Conservation (phyloP, 2,329 filamentous ascomycete species). For the Sporothrix sp. region DNA sequence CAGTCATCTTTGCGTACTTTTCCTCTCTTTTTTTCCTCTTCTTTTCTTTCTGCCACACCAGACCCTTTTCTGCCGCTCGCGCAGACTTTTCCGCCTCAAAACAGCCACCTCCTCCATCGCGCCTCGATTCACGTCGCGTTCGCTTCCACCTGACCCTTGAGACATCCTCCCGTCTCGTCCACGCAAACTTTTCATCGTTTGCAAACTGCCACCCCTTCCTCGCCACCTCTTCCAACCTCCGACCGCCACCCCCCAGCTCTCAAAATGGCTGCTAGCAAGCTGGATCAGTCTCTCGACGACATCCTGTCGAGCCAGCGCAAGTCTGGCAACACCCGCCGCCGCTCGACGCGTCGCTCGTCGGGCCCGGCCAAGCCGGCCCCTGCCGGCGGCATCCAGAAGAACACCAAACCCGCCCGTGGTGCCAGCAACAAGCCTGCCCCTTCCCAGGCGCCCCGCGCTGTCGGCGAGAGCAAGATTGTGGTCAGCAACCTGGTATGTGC, state of each 20-base stretch:
- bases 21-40: neutral
- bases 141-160: neutral
- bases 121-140: neutral
- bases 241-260: neutral
- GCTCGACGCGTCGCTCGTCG: slow-evolving; percentile 39
- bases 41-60: slow-evolving; percentile 4
- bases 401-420: slow-evolving; percentile 50
- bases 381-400: slow-evolving; percentile 80
- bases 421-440: slow-evolving; percentile 51
- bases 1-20: slow-evolving; percentile 17
- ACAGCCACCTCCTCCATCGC: slow-evolving; percentile 1
- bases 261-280: slow-evolving; percentile 83
- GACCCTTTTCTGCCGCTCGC: neutral
- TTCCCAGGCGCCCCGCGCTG: slow-evolving; percentile 50
- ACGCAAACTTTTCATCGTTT: neutral
- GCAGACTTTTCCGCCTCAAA: slow-evolving; percentile 3
- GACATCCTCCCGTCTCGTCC: neutral
- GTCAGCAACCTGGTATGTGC: slow-evolving; percentile 90
- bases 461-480: slow-evolving; percentile 87
- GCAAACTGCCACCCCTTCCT: neutral
- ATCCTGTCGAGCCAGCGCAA: slow-evolving; percentile 73
- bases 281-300: slow-evolving; percentile 94
- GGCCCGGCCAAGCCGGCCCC: slow-evolving; percentile 55
- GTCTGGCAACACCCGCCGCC: slow-evolving; percentile 39
- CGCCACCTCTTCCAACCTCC: neutral